Evolutionary conservation across 2,329 filamentous ascomycete genomes (phyloP).

Genomic region (Claviceps capensis): DNA sequence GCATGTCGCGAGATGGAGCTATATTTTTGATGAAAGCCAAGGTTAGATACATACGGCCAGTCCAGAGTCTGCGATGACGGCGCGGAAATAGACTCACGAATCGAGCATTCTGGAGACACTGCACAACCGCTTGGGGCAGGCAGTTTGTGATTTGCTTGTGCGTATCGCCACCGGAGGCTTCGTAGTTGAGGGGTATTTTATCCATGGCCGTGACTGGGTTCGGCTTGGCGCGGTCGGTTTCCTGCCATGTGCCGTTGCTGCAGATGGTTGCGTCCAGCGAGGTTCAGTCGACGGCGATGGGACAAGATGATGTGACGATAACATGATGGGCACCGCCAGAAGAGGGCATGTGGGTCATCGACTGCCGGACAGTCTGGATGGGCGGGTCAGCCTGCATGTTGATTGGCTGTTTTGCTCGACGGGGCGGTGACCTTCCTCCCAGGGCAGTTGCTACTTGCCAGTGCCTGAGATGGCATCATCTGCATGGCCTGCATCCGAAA

Average conservation of each 20-base stretch:
- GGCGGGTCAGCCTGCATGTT: neutral
- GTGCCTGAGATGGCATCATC: too few species aligned
- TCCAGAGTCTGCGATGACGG: neutral
- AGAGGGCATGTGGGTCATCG: too few species aligned
- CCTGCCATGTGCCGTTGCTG: neutral
- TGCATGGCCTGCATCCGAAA: too few species aligned
- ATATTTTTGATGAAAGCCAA: neutral
- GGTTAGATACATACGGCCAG: neutral
- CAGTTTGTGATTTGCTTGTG: constrained; percentile 54
- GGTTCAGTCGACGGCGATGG: neutral
- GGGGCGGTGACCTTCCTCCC: too few species aligned
- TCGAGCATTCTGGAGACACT: constrained; percentile 85
- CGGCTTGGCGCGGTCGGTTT: neutral
- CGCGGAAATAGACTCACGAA: constrained; percentile 49
- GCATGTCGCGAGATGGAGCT: constrained; percentile 94
- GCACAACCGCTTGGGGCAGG: constrained; percentile 72
- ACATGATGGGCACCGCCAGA: too few species aligned
- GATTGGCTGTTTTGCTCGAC: neutral
- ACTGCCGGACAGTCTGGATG: too few species aligned
- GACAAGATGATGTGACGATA: neutral
- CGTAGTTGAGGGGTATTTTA: constrained; percentile 59
- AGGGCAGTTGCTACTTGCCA: too few species aligned
- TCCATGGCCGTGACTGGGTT: constrained; percentile 27
- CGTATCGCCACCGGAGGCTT: constrained; percentile 60
- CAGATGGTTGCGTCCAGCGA: neutral